Conservation (phyloP, 352 stramenopile species). For the Phytophthora foliorum region DNA sequence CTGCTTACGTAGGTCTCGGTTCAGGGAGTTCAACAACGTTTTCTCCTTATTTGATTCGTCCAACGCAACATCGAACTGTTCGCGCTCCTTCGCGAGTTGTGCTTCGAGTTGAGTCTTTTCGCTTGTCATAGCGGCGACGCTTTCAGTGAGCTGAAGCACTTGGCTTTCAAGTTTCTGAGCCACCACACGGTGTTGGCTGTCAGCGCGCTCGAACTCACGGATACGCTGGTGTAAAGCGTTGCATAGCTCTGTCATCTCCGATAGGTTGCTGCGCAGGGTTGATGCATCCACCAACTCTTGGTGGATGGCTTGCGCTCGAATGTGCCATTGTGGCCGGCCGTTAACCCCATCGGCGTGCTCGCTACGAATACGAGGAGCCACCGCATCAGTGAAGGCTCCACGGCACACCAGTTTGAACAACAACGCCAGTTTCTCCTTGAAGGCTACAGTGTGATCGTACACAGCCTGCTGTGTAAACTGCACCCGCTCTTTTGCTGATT, state of each 20-base stretch:
- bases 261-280: slow-evolving; percentile 61
- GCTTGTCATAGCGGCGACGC: slow-evolving; percentile 31
- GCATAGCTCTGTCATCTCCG: slow-evolving; percentile 75
- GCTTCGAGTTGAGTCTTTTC: slow-evolving; percentile 64
- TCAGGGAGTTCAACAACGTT: slow-evolving; percentile 67
- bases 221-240: slow-evolving; percentile 73
- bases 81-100: slow-evolving; percentile 72
- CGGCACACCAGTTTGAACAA: slow-evolving; percentile 85
- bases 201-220: slow-evolving; percentile 75
- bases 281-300: slow-evolving; percentile 73
- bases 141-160: slow-evolving; percentile 65
- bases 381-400: slow-evolving; percentile 79
- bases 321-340: slow-evolving; percentile 72
- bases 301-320: slow-evolving; percentile 80
- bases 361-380: slow-evolving; percentile 53
- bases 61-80: slow-evolving; percentile 78
- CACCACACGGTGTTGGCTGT: slow-evolving; percentile 84
- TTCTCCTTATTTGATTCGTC: slow-evolving; percentile 90
- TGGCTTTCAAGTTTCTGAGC: slow-evolving; percentile 85
- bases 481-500: slow-evolving; percentile 45
- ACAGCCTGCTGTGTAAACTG: slow-evolving; percentile 59
- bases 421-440: slow-evolving; percentile 73
- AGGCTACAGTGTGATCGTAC: slow-evolving; percentile 48
- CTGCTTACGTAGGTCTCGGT: slow-evolving; percentile 84
- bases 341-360: slow-evolving; percentile 33